phyloP scores from a whole-genome alignment of 2,329 filamentous ascomycete genomes.

The Aspergillus pseudoviridinutans region DNA sequence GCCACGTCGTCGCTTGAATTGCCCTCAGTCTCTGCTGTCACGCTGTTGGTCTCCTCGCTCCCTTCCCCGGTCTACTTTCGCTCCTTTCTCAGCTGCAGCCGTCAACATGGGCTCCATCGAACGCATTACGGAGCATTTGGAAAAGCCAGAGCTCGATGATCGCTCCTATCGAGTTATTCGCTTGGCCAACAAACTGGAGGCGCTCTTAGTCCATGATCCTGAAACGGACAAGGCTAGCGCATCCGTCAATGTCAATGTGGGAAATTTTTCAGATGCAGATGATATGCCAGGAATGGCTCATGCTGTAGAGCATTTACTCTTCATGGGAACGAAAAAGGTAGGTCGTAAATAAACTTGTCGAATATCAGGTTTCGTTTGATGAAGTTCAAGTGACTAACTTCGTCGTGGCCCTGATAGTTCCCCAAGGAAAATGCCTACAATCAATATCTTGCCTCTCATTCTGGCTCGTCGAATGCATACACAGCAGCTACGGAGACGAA shows the following conservation, averaged over 20 bases:
- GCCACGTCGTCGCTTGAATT: slow-evolving; percentile 11
- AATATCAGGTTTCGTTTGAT: neutral
- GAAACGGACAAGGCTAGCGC: slow-evolving; percentile 97
- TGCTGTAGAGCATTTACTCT: slow-evolving; percentile 90
- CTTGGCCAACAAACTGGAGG: slow-evolving; percentile 83
- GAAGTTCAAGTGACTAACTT: neutral
- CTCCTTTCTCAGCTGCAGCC: slow-evolving; percentile 16
- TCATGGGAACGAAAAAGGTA: slow-evolving; percentile 97
- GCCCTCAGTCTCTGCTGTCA: slow-evolving; percentile 6
- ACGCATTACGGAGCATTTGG: slow-evolving; percentile 65
- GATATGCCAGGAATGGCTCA: slow-evolving; percentile 95
- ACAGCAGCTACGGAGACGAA: slow-evolving; percentile 92
- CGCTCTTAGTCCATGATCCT: slow-evolving; percentile 84
- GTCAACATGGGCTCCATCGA: slow-evolving; percentile 34
- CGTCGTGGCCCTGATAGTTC: slow-evolving; percentile 51
- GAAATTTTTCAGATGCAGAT: slow-evolving; percentile 86
- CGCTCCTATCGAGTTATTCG: slow-evolving; percentile 82
- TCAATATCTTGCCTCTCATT: slow-evolving; percentile 84
- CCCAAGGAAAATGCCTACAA: slow-evolving; percentile 94
- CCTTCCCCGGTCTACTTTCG: slow-evolving; percentile 15
- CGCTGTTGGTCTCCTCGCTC: slow-evolving; percentile 10
- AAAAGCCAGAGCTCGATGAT: slow-evolving; percentile 81
- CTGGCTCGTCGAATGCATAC: slow-evolving; percentile 91
- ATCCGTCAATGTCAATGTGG: slow-evolving; percentile 91
- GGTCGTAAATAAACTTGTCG: slow-evolving; percentile 7